Evolutionary conservation across 805 yeast species (phyloP).

Genomic region (Pichia heedii): DNA sequence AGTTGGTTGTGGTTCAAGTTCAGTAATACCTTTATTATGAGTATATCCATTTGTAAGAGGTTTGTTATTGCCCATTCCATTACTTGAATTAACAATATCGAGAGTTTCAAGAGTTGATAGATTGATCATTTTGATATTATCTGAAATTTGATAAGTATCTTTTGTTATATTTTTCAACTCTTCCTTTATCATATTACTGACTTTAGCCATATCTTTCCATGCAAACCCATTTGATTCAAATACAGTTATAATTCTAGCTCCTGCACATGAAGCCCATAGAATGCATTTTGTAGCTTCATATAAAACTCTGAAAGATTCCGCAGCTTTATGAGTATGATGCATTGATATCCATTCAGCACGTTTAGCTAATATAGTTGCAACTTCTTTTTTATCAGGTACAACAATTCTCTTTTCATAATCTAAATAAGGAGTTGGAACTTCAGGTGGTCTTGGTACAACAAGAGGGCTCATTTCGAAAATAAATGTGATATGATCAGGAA

Average conservation of each 20-base stretch:
- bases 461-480: constrained; percentile 26
- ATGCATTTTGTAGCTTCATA: constrained; percentile 29
- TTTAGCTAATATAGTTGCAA: constrained; percentile 23
- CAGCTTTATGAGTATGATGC: constrained; percentile 32
- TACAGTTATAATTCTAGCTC: constrained; percentile 18
- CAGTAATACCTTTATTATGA: neutral
- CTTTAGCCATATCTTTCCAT: constrained; percentile 21
- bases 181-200: constrained; percentile 20
- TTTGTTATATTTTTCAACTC: constrained; percentile 18
- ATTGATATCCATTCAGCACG: constrained; percentile 33
- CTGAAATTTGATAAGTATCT: constrained; percentile 10
- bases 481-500: constrained; percentile 28
- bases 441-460: constrained; percentile 32
- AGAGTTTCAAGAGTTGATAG: constrained; percentile 12
- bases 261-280: constrained; percentile 23
- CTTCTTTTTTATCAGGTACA: constrained; percentile 30
- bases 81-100: constrained; percentile 4
- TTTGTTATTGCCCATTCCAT: neutral
- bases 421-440: constrained; percentile 35
- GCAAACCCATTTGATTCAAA: constrained; percentile 23
- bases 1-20: constrained; percentile 2
- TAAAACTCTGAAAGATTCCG: constrained; percentile 32
- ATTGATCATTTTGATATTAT: constrained; percentile 19
- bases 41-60: neutral
- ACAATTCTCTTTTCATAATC: constrained; percentile 32